Evolutionary conservation across 108 stramenopile species (phyloP).

Genomic region (Fragilaria crotonensis): DNA sequence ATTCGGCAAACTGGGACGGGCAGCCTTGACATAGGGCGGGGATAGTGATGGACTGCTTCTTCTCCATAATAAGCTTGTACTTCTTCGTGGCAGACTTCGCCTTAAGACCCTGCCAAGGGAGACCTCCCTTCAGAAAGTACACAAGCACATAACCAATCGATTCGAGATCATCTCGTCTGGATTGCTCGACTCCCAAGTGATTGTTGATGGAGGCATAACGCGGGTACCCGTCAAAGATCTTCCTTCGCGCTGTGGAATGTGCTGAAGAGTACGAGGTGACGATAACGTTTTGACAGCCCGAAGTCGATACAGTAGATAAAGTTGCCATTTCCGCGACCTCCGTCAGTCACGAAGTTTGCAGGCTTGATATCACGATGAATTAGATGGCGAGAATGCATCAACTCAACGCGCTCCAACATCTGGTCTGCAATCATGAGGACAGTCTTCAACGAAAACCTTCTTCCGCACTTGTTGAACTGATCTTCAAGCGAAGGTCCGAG

Average conservation of each 20-base stretch:
- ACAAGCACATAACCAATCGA: constrained; percentile 96
- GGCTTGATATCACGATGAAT: constrained; percentile 97
- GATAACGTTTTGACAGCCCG: constrained; percentile 94
- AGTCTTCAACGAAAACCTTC: constrained; percentile 91
- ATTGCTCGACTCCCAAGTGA: constrained; percentile 97
- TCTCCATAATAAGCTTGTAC: constrained; percentile 94
- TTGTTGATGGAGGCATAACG: constrained; percentile 98
- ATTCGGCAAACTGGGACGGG: constrained; percentile 96
- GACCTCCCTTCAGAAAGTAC: constrained; percentile 96
- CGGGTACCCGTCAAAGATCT: constrained; percentile 90
- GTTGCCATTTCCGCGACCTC: constrained; percentile 80
- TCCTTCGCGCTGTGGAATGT: constrained; percentile 97
- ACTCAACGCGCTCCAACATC: constrained; percentile 94
- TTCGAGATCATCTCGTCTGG: constrained; percentile 95
- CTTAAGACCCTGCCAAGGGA: constrained; percentile 99
- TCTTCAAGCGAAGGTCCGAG: constrained; percentile 97
- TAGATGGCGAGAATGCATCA: constrained; percentile 95
- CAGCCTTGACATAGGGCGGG: constrained; percentile 95
- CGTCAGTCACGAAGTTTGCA: constrained; percentile 94
- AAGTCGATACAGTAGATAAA: constrained; percentile 98
- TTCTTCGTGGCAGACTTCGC: constrained; percentile 91
- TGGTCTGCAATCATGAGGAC: constrained; percentile 98
- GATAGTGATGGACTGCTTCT: constrained; percentile 88
- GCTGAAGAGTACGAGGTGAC: constrained; percentile 96
- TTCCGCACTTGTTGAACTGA: constrained; percentile 97